Evolutionary conservation across 768 basidiomycete species (phyloP).

Genomic region (Phanerochaete carnosa): DNA sequence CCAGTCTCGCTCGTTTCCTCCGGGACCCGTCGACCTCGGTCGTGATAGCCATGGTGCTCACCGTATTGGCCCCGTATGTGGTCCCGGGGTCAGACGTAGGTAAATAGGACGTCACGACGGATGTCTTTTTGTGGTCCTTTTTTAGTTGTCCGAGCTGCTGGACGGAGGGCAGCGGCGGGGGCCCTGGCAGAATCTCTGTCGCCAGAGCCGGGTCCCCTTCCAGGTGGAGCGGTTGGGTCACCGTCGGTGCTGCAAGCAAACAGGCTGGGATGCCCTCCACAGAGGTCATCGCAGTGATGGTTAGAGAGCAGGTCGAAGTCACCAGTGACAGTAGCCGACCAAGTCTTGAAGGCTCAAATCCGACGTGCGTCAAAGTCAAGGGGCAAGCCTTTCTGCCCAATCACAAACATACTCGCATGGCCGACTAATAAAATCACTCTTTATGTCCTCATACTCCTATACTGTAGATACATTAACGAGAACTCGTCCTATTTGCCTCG

Average conservation of each 20-base stretch:
- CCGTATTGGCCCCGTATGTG: slow-evolving; percentile 73
- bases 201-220: slow-evolving; percentile 81
- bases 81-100: slow-evolving; percentile 84
- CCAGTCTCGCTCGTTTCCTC: slow-evolving; percentile 69
- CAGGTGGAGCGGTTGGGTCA: slow-evolving; percentile 75
- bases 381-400: background rate
- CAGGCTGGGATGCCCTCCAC: slow-evolving; percentile 69
- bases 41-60: slow-evolving; percentile 35
- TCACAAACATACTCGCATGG: background rate
- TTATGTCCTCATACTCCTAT: too few relatives aligned
- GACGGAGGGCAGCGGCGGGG: slow-evolving; percentile 69
- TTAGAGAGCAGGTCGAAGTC: slow-evolving; percentile 14
- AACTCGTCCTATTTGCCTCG: background rate
- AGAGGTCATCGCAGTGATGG: slow-evolving; percentile 56
- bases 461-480: background rate
- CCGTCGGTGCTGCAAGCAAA: slow-evolving; percentile 68
- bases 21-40: slow-evolving; percentile 63
- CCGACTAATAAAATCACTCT: too few relatives aligned
- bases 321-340: slow-evolving; percentile 2
- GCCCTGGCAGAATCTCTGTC: slow-evolving; percentile 88
- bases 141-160: slow-evolving; percentile 59
- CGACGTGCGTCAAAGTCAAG: slow-evolving; percentile 16
- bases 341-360: slow-evolving; percentile 1
- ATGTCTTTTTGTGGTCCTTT: slow-evolving; percentile 79
- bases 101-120: slow-evolving; percentile 71